These are phyloP conservation scores for Dendrobium catenatum DNA, from an alignment of 106 monocot genomes.

Conservation along the genomic window DNA sequence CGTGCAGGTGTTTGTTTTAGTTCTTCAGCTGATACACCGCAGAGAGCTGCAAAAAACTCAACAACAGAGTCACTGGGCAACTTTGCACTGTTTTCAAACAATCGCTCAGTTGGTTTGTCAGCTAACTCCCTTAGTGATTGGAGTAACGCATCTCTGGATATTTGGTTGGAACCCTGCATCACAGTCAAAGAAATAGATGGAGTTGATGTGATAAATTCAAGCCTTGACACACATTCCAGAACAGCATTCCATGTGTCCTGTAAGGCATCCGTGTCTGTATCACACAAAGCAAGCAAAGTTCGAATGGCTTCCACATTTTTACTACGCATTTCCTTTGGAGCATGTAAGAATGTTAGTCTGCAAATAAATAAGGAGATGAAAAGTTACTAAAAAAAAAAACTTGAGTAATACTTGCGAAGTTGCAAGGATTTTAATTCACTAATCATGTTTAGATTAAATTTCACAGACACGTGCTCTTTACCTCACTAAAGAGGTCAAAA, in stretches of 20 bases:
- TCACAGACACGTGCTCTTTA: constrained; percentile 10
- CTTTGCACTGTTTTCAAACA: constrained; percentile 87
- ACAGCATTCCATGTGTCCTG: constrained; percentile 99
- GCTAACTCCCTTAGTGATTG: constrained; percentile 77
- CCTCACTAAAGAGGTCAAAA: constrained; percentile 89
- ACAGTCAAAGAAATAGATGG: constrained; percentile 79
- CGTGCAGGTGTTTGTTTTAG: constrained; percentile 85
- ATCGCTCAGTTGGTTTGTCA: constrained; percentile 90
- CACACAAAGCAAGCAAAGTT: constrained; percentile 66
- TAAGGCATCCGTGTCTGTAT: constrained; percentile 61
- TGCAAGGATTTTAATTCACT: neutral
- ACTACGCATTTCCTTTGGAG: constrained; percentile 93
- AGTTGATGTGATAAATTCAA: constrained; percentile 83
- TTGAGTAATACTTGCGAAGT: neutral
- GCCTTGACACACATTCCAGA: constrained; percentile 96
- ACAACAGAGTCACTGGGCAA: constrained; percentile 90
- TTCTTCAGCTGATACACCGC: constrained; percentile 94
- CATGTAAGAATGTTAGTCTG: constrained; percentile 96
- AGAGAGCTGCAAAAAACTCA: constrained; percentile 90
- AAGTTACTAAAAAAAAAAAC: neutral
- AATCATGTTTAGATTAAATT: neutral
- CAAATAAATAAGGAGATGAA: constrained; percentile 5
- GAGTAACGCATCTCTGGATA: constrained; percentile 82
- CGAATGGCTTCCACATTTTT: constrained; percentile 98
- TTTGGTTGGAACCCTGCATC: constrained; percentile 97